These are phyloP conservation scores for Lasiosphaeria miniovina DNA, from an alignment of 495 filamentous ascomycete genomes.

Conservation along the genomic window DNA sequence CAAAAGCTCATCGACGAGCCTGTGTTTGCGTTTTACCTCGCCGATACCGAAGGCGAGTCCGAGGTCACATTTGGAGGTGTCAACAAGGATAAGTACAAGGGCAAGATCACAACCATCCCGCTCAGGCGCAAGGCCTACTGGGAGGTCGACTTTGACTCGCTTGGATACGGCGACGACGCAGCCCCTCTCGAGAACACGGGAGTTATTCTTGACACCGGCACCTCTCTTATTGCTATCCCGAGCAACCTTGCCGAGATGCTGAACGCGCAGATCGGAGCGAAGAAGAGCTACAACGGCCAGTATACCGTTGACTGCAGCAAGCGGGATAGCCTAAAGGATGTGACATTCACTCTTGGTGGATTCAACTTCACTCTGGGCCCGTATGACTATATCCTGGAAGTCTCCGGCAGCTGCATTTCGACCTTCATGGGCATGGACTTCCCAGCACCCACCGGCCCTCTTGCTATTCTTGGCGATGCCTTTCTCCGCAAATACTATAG, in stretches of 20 bases:
- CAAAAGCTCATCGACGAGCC: constrained; percentile 87
- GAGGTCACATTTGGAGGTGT: constrained; percentile 92
- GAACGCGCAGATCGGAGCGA: constrained; percentile 96
- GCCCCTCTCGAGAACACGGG: constrained; percentile 92
- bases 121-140: constrained; percentile 98
- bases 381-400: constrained; percentile 94
- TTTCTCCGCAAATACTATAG: constrained; percentile 98
- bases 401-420: constrained; percentile 92
- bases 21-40: constrained; percentile 95
- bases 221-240: constrained; percentile 94
- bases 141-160: constrained; percentile 94
- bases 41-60: constrained; percentile 68
- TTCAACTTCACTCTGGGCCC: constrained; percentile 87
- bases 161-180: constrained; percentile 77
- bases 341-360: constrained; percentile 82
- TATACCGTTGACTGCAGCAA: constrained; percentile 88
- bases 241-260: constrained; percentile 90
- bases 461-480: constrained; percentile 94
- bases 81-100: constrained; percentile 79
- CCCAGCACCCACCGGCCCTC: constrained; percentile 83
- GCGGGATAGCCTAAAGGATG: constrained; percentile 77
- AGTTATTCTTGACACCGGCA: constrained; percentile 97
- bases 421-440: constrained; percentile 98
- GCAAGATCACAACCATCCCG: constrained; percentile 88
- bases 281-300: constrained; percentile 93